A percentile compares a stretch with the other conserved stretches of the same genome.
phyloP scores from a whole-genome alignment of 2,329 filamentous ascomycete species.

The Parascedosporium putredinis region DNA sequence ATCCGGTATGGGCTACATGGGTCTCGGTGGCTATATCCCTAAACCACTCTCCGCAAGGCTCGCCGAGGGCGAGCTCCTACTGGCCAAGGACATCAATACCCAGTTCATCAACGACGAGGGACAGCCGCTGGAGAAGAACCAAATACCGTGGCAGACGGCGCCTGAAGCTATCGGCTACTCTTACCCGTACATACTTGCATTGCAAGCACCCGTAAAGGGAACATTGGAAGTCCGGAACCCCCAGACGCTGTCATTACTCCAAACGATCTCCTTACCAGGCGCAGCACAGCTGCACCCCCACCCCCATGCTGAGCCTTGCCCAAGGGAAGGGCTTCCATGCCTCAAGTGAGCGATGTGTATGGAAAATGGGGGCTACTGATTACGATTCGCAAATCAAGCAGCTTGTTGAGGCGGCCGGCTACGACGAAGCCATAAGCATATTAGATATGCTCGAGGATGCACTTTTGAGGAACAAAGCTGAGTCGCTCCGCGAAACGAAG shows the following conservation, averaged over 20 bases:
- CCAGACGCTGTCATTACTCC: constrained; percentile 78
- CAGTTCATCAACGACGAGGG: constrained; percentile 81
- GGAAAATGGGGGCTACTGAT: constrained; percentile 89
- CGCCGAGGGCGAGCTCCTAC: constrained; percentile 70
- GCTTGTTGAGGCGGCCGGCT: constrained; percentile 60
- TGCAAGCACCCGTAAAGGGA: constrained; percentile 76
- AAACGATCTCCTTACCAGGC: constrained; percentile 71
- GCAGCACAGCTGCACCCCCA: constrained; percentile 76
- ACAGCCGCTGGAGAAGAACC: constrained; percentile 68
- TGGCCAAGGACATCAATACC: constrained; percentile 98
- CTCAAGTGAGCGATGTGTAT: constrained; percentile 80
- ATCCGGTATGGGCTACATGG: constrained; percentile 93
- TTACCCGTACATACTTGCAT: constrained; percentile 85
- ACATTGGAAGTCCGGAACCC: constrained; percentile 86
- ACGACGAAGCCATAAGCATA: constrained; percentile 88
- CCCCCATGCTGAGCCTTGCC: constrained; percentile 85
- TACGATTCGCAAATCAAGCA: constrained; percentile 86
- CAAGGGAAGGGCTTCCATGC: constrained; percentile 96
- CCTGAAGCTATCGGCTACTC: constrained; percentile 92
- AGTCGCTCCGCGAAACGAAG: constrained; percentile 73
- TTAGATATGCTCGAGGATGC: constrained; percentile 88
- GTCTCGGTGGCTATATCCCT: constrained; percentile 81
- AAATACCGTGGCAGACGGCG: constrained; percentile 84
- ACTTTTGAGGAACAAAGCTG: constrained; percentile 69
- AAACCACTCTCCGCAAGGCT: constrained; percentile 80